A percentile compares a stretch with the other conserved stretches of the same genome.
Evolutionary conservation across 2,329 filamentous ascomycete species (phyloP).

Genomic region (Clonostachys chloroleuca): DNA sequence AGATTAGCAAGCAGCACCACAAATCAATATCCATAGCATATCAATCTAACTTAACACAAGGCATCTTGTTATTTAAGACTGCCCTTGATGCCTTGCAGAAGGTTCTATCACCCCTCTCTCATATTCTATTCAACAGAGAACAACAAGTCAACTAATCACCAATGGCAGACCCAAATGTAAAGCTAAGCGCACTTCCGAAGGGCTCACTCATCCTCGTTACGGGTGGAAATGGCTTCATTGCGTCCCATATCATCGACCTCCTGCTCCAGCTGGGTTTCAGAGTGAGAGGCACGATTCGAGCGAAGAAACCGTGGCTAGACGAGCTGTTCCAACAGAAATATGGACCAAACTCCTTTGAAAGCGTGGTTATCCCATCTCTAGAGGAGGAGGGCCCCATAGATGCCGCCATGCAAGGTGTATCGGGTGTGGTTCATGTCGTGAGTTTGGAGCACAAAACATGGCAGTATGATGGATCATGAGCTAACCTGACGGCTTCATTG

Average conservation of each 20-base stretch:
- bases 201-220: constrained; percentile 18
- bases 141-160: too few species aligned
- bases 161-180: too few species aligned
- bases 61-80: too few species aligned
- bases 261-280: constrained; percentile 20
- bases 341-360: neutral
- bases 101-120: too few species aligned
- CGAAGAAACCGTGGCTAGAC: neutral
- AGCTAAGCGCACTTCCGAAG: constrained; percentile 11
- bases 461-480: too few species aligned
- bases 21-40: too few species aligned
- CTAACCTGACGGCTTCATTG: too few species aligned
- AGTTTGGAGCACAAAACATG: neutral
- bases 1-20: too few species aligned
- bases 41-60: too few species aligned
- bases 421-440: neutral
- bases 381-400: neutral
- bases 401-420: neutral
- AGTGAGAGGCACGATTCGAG: constrained; percentile 25
- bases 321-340: neutral
- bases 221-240: constrained; percentile 26
- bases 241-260: constrained; percentile 19
- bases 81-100: too few species aligned
- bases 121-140: too few species aligned
- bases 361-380: neutral